These are phyloP conservation scores for Plasmodium coatneyi DNA, from an alignment of 169 alveolate genomes.

Conservation along the genomic window DNA sequence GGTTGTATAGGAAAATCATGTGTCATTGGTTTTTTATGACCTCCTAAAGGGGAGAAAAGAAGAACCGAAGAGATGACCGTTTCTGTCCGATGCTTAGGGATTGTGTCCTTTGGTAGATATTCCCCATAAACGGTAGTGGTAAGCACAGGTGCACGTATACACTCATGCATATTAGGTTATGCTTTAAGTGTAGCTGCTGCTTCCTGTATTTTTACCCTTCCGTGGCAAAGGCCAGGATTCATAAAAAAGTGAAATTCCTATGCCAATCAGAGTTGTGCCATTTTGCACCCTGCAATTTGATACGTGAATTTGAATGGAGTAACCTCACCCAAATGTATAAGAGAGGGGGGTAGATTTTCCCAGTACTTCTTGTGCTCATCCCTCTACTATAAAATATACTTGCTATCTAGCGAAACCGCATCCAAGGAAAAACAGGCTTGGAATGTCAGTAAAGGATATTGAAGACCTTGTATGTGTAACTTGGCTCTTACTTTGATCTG, in stretches of 20 bases:
- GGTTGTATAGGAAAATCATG: neutral
- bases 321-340: neutral
- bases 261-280: neutral
- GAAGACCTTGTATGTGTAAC: conserved; percentile 84
- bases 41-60: neutral
- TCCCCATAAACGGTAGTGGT: neutral
- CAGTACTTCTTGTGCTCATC: conserved; percentile 91
- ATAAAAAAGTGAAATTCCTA: neutral
- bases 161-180: neutral
- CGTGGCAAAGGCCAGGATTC: neutral
- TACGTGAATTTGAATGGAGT: neutral
- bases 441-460: conserved; percentile 91
- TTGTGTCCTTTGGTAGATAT: neutral
- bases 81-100: neutral
- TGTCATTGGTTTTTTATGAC: neutral
- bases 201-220: conserved; percentile 77
- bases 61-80: neutral
- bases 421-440: conserved; percentile 94
- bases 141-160: neutral
- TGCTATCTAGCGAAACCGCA: conserved; percentile 93
- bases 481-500: neutral
- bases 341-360: conserved; percentile 91
- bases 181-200: neutral
- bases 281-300: neutral
- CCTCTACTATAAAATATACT: conserved; percentile 65